Conservation (phyloP, 768 basidiomycete species). For the Calocybe indica region DNA sequence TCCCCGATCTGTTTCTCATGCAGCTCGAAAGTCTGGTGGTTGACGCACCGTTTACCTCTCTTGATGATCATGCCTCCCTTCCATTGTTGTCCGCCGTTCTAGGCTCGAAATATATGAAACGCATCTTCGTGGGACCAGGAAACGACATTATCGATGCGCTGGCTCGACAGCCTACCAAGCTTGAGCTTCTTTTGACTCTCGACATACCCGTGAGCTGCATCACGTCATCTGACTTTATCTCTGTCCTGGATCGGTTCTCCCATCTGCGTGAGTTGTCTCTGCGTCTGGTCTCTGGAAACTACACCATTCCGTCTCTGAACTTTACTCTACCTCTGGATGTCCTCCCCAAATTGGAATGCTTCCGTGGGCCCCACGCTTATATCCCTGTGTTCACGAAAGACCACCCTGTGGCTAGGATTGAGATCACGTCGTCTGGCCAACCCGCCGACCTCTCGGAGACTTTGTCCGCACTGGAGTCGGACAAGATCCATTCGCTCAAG, state of each 20-base stretch:
- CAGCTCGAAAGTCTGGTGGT: conserved; percentile 8
- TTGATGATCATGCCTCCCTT: conserved; percentile 3
- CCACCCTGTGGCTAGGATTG: conserved; percentile 6
- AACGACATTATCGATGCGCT: conserved; percentile 8
- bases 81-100: conserved; percentile 9
- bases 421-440: conserved; percentile 9
- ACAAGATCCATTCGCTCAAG: conserved; percentile 8
- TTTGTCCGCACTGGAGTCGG: conserved; percentile 1
- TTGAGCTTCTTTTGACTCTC: conserved; percentile 6
- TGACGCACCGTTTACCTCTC: conserved; percentile 9
- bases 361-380: conserved; percentile 11
- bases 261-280: conserved; percentile 8
- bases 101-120: conserved; percentile 7
- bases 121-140: conserved; percentile 7
- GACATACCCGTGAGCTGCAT: conserved; percentile 13
- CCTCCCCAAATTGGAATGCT: conserved; percentile 12
- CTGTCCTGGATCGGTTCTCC: conserved; percentile 4
- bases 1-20: conserved; percentile 7
- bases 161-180: conserved; percentile 4
- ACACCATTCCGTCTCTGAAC: conserved; percentile 7
- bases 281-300: conserved; percentile 7
- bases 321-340: conserved; percentile 7
- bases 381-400: conserved; percentile 9
- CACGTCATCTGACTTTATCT: conserved; percentile 7
- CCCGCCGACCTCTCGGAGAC: conserved; percentile 7